Evolutionary conservation across 2,329 filamentous ascomycete genomes (phyloP).

Genomic region (Botrytis hyacinthi): DNA sequence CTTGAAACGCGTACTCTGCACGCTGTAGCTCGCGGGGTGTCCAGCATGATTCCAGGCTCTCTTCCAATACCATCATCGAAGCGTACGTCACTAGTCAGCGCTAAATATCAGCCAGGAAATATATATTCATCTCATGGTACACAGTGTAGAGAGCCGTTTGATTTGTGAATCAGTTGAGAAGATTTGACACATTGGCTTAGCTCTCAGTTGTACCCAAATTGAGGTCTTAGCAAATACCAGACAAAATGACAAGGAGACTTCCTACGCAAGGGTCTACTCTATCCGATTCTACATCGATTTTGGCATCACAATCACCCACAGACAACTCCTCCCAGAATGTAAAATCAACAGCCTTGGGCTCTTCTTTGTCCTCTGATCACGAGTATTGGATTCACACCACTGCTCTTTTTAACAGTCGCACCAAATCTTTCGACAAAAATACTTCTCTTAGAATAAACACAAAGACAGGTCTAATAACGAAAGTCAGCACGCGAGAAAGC

Average conservation of each 20-base stretch:
- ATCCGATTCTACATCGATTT: neutral
- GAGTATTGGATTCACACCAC: constrained; percentile 1
- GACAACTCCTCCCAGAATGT: too few species aligned
- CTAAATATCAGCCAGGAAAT: neutral
- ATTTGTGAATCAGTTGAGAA: neutral
- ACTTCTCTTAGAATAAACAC: neutral
- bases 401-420: neutral
- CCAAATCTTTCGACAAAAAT: neutral
- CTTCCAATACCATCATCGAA: neutral
- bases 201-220: neutral
- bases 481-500: neutral
- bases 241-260: neutral
- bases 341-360: too few species aligned
- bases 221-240: neutral
- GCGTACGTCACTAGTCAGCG: neutral
- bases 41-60: neutral
- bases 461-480: neutral
- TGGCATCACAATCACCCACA: neutral
- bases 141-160: neutral
- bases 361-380: neutral
- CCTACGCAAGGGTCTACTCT: neutral
- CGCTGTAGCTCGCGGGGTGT: neutral
- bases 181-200: neutral
- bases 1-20: neutral
- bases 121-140: neutral